These are phyloP conservation scores for Ceratopteris richardii DNA, from an alignment of 75 land plant genomes.

Conservation along the genomic window DNA sequence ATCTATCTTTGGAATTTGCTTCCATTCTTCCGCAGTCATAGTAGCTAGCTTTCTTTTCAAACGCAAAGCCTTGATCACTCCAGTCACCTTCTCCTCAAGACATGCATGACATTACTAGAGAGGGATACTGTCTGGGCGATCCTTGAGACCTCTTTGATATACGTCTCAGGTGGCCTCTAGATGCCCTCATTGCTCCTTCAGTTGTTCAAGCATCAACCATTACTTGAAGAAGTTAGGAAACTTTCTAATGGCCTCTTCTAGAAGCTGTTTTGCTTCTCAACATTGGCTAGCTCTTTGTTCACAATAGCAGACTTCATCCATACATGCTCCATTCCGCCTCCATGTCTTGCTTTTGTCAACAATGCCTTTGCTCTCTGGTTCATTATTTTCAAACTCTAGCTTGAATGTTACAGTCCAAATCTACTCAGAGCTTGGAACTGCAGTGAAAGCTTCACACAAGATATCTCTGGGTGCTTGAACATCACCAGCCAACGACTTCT, in stretches of 20 bases:
- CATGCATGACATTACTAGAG: slow-evolving; percentile 71
- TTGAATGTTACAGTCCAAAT: no score
- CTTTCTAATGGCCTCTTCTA: slow-evolving; percentile 56
- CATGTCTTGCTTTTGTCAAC: slow-evolving; percentile 79
- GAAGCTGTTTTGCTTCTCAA: slow-evolving; percentile 51
- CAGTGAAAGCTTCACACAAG: no score
- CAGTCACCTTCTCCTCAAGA: no score
- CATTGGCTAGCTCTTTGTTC: slow-evolving; percentile 80
- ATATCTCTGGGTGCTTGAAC: slow-evolving; percentile 83
- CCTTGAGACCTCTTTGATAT: no score
- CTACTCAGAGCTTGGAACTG: slow-evolving; percentile 86
- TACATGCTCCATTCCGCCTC: slow-evolving; percentile 83
- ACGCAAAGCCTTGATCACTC: slow-evolving; percentile 77
- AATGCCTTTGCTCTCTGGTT: slow-evolving; percentile 87
- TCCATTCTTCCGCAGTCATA: slow-evolving; percentile 69
- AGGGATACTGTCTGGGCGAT: slow-evolving; percentile 51
- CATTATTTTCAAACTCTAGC: no score
- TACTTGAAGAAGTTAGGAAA: no score
- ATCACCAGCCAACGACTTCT: slow-evolving; percentile 98
- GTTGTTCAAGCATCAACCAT: slow-evolving; percentile 41
- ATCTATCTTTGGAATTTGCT: slow-evolving; percentile 86
- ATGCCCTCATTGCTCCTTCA: slow-evolving; percentile 34
- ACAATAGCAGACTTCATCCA: slow-evolving; percentile 99
- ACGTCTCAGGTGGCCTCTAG: no score
- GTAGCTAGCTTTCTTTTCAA: slow-evolving; percentile 73